These are phyloP conservation scores for Penicillium brasilianum DNA, from an alignment of 2,329 filamentous ascomycete species.

Conservation along the genomic window DNA sequence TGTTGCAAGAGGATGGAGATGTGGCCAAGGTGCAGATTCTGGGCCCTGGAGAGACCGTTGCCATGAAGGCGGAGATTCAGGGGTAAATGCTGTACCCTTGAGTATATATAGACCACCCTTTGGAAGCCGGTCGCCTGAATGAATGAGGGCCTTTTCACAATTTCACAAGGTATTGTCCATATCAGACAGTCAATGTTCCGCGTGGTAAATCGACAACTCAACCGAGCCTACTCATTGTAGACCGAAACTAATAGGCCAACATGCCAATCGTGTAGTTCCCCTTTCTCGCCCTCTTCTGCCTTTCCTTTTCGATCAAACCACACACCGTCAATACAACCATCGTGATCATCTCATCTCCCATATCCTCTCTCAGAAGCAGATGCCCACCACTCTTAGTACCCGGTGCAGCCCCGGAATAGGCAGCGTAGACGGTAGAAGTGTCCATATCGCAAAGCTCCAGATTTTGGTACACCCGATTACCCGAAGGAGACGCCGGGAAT, in stretches of 20 bases:
- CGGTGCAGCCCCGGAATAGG: not conserved
- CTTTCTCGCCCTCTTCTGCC: not conserved
- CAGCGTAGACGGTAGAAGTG: not conserved
- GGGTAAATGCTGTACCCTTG: not conserved
- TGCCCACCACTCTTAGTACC: not conserved
- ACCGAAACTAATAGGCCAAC: not conserved
- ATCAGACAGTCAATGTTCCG: no score
- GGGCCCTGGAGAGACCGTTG: slow-evolving; percentile 36
- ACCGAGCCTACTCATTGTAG: no score
- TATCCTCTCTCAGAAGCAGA: not conserved
- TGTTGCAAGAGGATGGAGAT: slow-evolving; percentile 43
- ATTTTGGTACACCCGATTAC: not conserved
- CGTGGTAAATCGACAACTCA: no score
- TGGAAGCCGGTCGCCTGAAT: no score
- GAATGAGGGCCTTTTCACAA: no score
- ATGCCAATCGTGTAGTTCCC: not conserved
- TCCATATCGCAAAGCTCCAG: not conserved
- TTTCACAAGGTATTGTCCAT: no score
- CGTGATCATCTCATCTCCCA: not conserved
- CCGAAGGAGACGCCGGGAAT: not conserved
- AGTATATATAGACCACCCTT: not conserved
- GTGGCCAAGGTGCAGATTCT: slow-evolving; percentile 42
- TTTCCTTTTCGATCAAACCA: not conserved
- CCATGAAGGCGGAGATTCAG: slow-evolving; percentile 48
- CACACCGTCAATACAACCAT: not conserved